phyloP scores from a whole-genome alignment of 345 rosid species.

The Barbarea vulgaris region DNA sequence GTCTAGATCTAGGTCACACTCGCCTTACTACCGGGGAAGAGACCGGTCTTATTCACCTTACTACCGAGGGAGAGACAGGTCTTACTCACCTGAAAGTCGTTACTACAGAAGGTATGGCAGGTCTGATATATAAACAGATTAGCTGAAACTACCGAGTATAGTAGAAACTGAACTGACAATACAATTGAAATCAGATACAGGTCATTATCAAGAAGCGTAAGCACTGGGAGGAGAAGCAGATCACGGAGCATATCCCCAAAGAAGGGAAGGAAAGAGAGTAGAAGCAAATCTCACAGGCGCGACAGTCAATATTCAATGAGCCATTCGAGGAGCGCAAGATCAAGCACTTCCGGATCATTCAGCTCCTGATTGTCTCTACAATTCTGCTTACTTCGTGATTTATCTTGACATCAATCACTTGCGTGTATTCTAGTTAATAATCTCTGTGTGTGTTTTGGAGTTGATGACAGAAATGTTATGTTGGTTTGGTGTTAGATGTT shows the following conservation, averaged over 20 bases:
- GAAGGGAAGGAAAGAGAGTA: conserved; percentile 34
- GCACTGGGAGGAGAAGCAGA: conserved; percentile 47
- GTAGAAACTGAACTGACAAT: conserved; percentile 29
- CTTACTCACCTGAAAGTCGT: conserved; percentile 42
- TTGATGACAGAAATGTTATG: background rate
- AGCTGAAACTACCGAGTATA: background rate
- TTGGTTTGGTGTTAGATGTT: background rate
- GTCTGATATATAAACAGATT: background rate
- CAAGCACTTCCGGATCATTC: conserved; percentile 66
- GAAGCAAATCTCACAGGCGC: conserved; percentile 18
- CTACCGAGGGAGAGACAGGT: conserved; percentile 32
- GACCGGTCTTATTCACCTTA: conserved; percentile 15
- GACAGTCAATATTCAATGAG: conserved; percentile 47
- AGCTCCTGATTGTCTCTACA: conserved; percentile 39
- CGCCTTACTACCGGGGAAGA: conserved; percentile 33
- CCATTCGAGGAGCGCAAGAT: conserved; percentile 52
- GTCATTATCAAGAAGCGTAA: conserved; percentile 43
- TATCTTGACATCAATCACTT: background rate
- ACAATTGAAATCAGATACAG: conserved; percentile 41
- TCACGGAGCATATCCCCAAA: conserved; percentile 45
- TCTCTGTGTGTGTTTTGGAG: background rate
- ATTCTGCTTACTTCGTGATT: background rate
- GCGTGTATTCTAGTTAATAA: background rate
- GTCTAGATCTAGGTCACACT: conserved; percentile 44
- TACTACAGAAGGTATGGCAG: conserved; percentile 15